phyloP scores from a whole-genome alignment of 345 rosid genomes.

The Populus alba region DNA sequence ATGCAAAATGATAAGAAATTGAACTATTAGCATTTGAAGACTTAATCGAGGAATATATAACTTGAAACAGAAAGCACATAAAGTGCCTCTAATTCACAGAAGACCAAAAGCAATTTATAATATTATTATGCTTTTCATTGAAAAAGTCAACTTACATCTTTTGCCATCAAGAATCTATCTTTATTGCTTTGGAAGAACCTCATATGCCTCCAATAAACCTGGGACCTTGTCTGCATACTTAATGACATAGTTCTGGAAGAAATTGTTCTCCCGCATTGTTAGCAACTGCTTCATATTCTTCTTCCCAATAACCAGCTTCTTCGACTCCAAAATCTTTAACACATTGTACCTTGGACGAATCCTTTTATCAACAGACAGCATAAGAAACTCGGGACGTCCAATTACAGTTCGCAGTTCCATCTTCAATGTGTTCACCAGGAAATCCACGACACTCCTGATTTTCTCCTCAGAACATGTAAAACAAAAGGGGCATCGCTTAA shows the following conservation, averaged over 20 bases:
- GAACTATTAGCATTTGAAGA: background rate
- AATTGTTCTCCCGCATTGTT: slow-evolving; percentile 9
- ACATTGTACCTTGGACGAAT: slow-evolving; percentile 21
- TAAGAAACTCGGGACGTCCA: slow-evolving; percentile 15
- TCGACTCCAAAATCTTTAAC: slow-evolving; percentile 20
- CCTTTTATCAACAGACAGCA: slow-evolving; percentile 17
- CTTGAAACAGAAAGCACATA: background rate
- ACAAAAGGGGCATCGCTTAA: slow-evolving; percentile 11
- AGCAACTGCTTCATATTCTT: background rate
- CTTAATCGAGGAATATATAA: no score
- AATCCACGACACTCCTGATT: slow-evolving; percentile 11
- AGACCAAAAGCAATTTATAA: background rate
- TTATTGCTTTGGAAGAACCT: background rate
- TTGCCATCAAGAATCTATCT: background rate
- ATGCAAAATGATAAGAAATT: background rate
- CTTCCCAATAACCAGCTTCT: slow-evolving; percentile 16
- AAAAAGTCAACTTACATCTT: background rate
- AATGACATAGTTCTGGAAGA: slow-evolving; percentile 18
- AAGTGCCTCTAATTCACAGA: background rate
- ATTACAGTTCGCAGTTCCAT: slow-evolving; percentile 1
- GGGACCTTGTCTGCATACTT: slow-evolving; percentile 15
- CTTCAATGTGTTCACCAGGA: slow-evolving; percentile 17
- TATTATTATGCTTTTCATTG: background rate
- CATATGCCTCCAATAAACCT: slow-evolving; percentile 11
- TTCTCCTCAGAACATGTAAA: slow-evolving; percentile 18